Base-by-base conservation (phyloP, 23 red algal species). In the Agarophyton chilense region DNA sequence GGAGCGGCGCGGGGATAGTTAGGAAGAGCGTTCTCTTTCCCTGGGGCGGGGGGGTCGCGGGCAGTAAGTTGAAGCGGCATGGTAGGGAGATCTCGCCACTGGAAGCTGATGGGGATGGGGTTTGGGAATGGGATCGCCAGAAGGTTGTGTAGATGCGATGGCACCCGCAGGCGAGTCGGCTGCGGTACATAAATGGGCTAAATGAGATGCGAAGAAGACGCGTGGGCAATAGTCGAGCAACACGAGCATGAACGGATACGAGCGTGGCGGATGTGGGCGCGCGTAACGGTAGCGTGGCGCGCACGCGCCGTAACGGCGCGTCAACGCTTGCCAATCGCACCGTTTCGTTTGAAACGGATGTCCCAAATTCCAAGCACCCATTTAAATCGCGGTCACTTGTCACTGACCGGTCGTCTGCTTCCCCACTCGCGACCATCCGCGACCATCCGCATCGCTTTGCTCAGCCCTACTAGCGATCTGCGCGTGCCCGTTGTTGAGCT, bases 1-100 rank as follows among this genome's bases (percentile, higher is more conserved):
- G 68, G 68, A 19, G 68, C 68, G 43, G 38, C 17, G 17, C 21
- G 43, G 38, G 38, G 38, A 31, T 46, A 39, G 14, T 74, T 74
- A 29, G 68, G 68, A 74, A 74, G 68, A 74, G 43, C 38, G 21
- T 74, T 74, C 68, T 74, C 68, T 74, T 74, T 74, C 68, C 39
- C 68, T 43, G 68, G 68, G 43, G 68, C 68, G 41, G 34, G 24
- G 41, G 40, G 68, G 17, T 46, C 68, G 68, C 68, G 68, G 68
- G 68, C 43, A 39, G 7, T 47, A 33, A 74, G 24, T 1, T 43
- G 38, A 39, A 47, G 68, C n/a, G 68, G 68, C 68, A 74, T 74
- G 38, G 40, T 44, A 6, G 41, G 41, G 68, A 12, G 21, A 47
- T 47, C 29, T 21, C 10, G 43, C 35, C 29, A 40, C 29, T 11